These are phyloP conservation scores for Nicotiana obtusifolia DNA, from an alignment of 257 asterid genomes.

Conservation along the genomic window DNA sequence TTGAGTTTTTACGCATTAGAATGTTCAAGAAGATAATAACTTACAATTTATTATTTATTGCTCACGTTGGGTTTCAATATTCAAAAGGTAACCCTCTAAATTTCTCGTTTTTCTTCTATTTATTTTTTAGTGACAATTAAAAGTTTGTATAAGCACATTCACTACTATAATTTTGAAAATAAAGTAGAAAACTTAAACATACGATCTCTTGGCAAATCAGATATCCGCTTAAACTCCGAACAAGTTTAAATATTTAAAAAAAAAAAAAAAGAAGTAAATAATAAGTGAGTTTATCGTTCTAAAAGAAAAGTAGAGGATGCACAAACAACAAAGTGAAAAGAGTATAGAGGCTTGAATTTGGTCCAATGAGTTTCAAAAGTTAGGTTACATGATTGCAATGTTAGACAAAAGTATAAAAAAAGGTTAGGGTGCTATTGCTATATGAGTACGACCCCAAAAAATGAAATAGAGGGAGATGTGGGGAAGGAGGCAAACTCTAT, in stretches of 20 bases:
- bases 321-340: background rate
- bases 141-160: no score
- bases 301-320: background rate
- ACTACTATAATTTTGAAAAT: no score
- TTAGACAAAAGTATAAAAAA: background rate
- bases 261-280: background rate
- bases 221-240: background rate
- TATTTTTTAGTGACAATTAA: no score
- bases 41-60: no score
- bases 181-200: no score
- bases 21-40: background rate
- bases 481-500: conserved; percentile 13
- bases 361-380: background rate
- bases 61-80: background rate
- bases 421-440: background rate
- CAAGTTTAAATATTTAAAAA: background rate
- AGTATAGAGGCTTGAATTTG: background rate
- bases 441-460: background rate
- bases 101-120: background rate
- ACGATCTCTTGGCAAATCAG: no score
- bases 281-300: background rate
- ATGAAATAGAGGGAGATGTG: background rate
- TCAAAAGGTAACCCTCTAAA: background rate
- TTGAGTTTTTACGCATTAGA: background rate
- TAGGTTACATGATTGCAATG: background rate